Evolutionary conservation across 2,329 filamentous ascomycete genomes (phyloP).

Genomic region (Cytospora mali): DNA sequence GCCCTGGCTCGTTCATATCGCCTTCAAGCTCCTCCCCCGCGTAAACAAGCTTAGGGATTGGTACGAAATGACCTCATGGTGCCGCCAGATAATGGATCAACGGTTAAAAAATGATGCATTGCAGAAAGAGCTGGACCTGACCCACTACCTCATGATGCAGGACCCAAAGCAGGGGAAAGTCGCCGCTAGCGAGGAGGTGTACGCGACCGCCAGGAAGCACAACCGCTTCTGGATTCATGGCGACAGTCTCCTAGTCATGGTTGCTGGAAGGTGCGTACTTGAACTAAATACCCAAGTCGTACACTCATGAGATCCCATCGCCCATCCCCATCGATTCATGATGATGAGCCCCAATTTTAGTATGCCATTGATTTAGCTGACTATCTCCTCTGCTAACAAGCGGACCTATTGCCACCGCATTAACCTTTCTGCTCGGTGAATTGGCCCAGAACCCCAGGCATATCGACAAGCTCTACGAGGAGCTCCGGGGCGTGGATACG

Average conservation of each 20-base stretch:
- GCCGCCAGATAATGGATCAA: conserved; percentile 26
- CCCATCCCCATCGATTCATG: too few relatives aligned
- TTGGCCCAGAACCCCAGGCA: too few relatives aligned
- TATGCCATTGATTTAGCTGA: too few relatives aligned
- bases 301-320: too few relatives aligned
- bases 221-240: conserved; percentile 27
- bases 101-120: not conserved
- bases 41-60: conserved; percentile 32
- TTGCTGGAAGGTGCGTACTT: conserved; percentile 29
- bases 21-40: conserved; percentile 30
- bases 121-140: not conserved
- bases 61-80: conserved; percentile 32
- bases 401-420: too few relatives aligned
- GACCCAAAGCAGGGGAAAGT: not conserved
- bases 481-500: too few relatives aligned
- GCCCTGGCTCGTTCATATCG: conserved; percentile 35
- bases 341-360: too few relatives aligned
- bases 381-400: too few relatives aligned
- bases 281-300: too few relatives aligned
- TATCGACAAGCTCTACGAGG: too few relatives aligned
- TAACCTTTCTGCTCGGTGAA: too few relatives aligned
- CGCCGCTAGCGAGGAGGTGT: too few relatives aligned
- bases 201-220: conserved; percentile 6
- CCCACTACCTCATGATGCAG: conserved; percentile 5
- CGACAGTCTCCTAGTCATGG: conserved; percentile 30